phyloP scores from a whole-genome alignment of 179 eudicot species.

The Nepenthes alata region DNA sequence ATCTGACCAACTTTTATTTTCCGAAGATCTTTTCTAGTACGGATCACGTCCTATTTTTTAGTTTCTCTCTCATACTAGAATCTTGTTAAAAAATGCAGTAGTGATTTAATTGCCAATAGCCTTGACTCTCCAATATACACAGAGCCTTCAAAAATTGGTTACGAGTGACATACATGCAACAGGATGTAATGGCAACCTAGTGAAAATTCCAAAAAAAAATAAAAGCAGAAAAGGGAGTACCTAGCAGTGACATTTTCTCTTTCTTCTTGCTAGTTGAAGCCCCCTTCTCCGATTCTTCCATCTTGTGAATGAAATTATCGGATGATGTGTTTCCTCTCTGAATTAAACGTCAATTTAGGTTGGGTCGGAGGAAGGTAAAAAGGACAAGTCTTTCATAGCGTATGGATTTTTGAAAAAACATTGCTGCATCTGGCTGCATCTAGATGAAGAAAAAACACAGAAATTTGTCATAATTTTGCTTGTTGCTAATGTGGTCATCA shows the following conservation, averaged over 20 bases:
- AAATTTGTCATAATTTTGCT: too few relatives aligned
- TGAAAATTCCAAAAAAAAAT: background rate
- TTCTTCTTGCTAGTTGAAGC: constrained; percentile 30
- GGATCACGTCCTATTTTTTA: too few relatives aligned
- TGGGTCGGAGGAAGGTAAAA: too few relatives aligned
- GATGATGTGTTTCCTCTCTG: too few relatives aligned
- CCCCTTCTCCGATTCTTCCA: constrained; percentile 37
- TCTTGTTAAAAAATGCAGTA: background rate
- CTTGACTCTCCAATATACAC: background rate
- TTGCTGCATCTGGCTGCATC: too few relatives aligned
- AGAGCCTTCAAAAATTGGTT: background rate
- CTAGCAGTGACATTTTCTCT: constrained; percentile 43
- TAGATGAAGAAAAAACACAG: too few relatives aligned
- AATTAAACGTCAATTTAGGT: too few relatives aligned
- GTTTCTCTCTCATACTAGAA: too few relatives aligned
- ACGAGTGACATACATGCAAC: background rate
- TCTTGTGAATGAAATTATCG: constrained; percentile 26
- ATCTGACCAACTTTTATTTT: background rate
- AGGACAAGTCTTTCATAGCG: too few relatives aligned
- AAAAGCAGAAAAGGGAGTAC: constrained; percentile 18
- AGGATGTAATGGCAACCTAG: background rate
- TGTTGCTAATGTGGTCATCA: too few relatives aligned
- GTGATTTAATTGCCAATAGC: background rate
- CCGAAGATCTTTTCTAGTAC: background rate
- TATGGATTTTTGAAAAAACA: too few relatives aligned